Evolutionary conservation across 305 asterid species (phyloP).

Genomic region (Fraxinus ornus): DNA sequence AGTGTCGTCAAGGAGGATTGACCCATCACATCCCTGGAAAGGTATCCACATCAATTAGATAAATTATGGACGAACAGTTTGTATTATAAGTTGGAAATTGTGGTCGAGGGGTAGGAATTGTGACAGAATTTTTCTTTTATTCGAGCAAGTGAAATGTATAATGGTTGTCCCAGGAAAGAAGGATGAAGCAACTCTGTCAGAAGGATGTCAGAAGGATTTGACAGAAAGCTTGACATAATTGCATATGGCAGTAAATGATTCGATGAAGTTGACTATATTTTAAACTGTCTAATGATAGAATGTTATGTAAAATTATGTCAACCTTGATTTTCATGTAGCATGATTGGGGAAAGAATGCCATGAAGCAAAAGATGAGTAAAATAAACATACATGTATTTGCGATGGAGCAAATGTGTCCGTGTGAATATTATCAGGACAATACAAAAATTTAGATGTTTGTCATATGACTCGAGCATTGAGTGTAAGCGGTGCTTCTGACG

Average conservation of each 20-base stretch:
- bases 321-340: no score
- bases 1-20: slow-evolving; percentile 74
- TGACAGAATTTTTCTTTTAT: background rate
- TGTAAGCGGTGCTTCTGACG: background rate
- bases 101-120: background rate
- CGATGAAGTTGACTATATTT: no score
- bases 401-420: background rate
- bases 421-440: background rate
- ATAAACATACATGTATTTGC: no score
- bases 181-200: no score
- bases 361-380: background rate
- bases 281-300: no score
- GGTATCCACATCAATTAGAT: background rate
- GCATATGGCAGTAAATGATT: no score
- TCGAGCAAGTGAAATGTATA: background rate
- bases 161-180: background rate
- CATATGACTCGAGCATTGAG: background rate
- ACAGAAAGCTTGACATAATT: no score
- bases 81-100: background rate
- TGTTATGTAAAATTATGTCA: no score
- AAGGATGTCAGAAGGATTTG: no score
- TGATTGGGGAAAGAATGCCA: background rate
- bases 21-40: slow-evolving; percentile 78
- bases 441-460: background rate
- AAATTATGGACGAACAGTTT: background rate